These are phyloP conservation scores for Fusarium setosum DNA, from an alignment of 2,329 filamentous ascomycete genomes.

Conservation along the genomic window DNA sequence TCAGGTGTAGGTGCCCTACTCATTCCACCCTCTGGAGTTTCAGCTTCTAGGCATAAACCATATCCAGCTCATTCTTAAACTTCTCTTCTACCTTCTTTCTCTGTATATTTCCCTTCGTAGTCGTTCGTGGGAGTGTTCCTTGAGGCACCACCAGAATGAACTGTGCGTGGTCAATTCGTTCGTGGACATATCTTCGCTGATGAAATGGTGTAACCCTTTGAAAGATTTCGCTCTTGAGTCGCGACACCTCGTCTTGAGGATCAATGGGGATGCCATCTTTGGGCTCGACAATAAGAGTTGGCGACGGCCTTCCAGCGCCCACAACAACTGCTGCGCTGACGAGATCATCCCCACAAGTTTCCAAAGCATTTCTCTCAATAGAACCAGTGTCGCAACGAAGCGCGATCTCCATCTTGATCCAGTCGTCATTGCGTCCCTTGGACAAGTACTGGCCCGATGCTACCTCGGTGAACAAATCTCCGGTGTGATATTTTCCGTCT, in stretches of 20 bases:
- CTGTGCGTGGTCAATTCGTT: conserved; percentile 25
- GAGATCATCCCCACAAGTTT: conserved; percentile 30
- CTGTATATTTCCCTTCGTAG: conserved; percentile 31
- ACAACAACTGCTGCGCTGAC: conserved; percentile 29
- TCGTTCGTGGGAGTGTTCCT: conserved; percentile 26
- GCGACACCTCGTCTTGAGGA: background rate
- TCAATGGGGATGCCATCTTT: background rate
- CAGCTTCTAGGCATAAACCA: background rate
- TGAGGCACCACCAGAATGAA: conserved; percentile 31
- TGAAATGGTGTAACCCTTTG: conserved; percentile 34
- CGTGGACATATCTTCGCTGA: conserved; percentile 33
- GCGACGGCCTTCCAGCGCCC: conserved; percentile 31
- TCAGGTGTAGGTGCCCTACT: too few relatives aligned
- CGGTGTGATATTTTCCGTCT: conserved; percentile 36
- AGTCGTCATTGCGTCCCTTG: conserved; percentile 36
- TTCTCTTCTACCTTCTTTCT: conserved; percentile 22
- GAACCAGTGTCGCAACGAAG: conserved; percentile 35
- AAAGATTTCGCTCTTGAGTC: conserved; percentile 22
- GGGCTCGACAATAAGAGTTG: conserved; percentile 29
- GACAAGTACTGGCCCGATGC: conserved; percentile 25
- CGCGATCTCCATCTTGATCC: conserved; percentile 41
- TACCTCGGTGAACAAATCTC: conserved; percentile 39
- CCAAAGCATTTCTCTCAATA: conserved; percentile 33
- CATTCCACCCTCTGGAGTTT: too few relatives aligned
- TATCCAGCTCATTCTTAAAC: conserved; percentile 9